phyloP scores from a whole-genome alignment of 2,329 filamentous ascomycete species.

The Aspergillus sp. region DNA sequence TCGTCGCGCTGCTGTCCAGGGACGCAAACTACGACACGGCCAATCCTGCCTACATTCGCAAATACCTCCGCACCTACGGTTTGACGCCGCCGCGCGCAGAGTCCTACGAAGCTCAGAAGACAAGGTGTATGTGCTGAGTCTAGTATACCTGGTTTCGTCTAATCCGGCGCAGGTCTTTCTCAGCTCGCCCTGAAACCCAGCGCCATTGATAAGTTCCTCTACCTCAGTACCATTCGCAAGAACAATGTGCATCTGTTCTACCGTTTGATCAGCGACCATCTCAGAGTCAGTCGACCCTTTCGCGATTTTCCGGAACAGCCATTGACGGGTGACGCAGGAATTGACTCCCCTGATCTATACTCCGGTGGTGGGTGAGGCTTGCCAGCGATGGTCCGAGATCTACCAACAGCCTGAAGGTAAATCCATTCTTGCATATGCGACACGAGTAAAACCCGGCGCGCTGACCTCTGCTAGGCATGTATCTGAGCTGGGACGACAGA shows the following conservation, averaged over 20 bases:
- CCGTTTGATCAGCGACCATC: conserved; percentile 40
- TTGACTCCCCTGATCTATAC: conserved; percentile 44
- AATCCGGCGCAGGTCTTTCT: conserved; percentile 26
- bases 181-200: conserved; percentile 40
- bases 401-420: conserved; percentile 88
- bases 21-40: conserved; percentile 41
- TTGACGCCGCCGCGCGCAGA: conserved; percentile 42
- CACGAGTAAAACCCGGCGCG: conserved; percentile 16
- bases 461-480: conserved; percentile 49
- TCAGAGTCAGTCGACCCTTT: conserved; percentile 27
- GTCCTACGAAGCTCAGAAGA: conserved; percentile 41
- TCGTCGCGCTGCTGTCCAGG: conserved; percentile 12
- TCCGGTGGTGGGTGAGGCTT: conserved; percentile 73
- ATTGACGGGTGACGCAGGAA: conserved; percentile 22
- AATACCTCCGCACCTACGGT: conserved; percentile 43
- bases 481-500: conserved; percentile 90
- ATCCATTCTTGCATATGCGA: conserved; percentile 3
- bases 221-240: conserved; percentile 41
- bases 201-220: conserved; percentile 42
- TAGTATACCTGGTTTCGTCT: background rate
- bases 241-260: conserved; percentile 47
- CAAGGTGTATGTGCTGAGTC: conserved; percentile 29
- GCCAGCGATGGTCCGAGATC: conserved; percentile 88
- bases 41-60: conserved; percentile 41
- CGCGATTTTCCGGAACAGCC: background rate